Conservation (phyloP, 2,329 filamentous ascomycete species). For the Colletotrichum tropicicola region DNA sequence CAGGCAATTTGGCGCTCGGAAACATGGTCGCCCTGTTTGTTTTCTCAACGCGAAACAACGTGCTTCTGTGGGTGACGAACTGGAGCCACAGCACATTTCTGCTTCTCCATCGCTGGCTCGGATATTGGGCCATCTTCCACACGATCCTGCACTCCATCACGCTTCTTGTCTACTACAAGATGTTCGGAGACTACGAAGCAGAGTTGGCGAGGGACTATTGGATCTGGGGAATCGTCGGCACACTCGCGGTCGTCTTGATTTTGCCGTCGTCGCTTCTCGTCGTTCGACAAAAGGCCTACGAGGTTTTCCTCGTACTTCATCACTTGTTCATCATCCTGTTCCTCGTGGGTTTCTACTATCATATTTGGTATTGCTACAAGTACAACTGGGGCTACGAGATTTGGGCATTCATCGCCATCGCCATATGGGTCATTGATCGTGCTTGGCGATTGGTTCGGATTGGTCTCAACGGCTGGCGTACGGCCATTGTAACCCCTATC, state of each 20-base stretch:
- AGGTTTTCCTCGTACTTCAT: conserved; percentile 52
- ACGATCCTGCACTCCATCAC: conserved; percentile 50
- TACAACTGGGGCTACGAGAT: conserved; percentile 53
- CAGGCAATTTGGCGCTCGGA: conserved; percentile 43
- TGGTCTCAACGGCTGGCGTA: conserved; percentile 44
- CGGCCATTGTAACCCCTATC: conserved; percentile 46
- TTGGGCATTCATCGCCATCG: conserved; percentile 45
- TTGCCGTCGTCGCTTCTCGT: conserved; percentile 39
- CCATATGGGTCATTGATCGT: conserved; percentile 51
- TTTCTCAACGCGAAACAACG: conserved; percentile 50
- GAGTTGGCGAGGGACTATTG: conserved; percentile 44
- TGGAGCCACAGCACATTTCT: conserved; percentile 54
- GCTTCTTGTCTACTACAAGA: conserved; percentile 40
- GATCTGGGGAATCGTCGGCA: conserved; percentile 51
- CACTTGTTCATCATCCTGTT: conserved; percentile 47
- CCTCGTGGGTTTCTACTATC: conserved; percentile 50
- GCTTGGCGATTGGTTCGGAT: conserved; percentile 49
- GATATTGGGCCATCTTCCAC: conserved; percentile 48
- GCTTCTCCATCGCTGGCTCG: conserved; percentile 55
- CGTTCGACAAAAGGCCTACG: conserved; percentile 44
- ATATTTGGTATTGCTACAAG: conserved; percentile 41
- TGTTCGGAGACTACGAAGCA: conserved; percentile 36
- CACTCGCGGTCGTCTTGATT: conserved; percentile 41
- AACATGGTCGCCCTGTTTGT: conserved; percentile 45
- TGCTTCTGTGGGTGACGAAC: conserved; percentile 50